Conservation (phyloP, 192 early-diverging fungal genomes). For the Mortierella claussenii region DNA sequence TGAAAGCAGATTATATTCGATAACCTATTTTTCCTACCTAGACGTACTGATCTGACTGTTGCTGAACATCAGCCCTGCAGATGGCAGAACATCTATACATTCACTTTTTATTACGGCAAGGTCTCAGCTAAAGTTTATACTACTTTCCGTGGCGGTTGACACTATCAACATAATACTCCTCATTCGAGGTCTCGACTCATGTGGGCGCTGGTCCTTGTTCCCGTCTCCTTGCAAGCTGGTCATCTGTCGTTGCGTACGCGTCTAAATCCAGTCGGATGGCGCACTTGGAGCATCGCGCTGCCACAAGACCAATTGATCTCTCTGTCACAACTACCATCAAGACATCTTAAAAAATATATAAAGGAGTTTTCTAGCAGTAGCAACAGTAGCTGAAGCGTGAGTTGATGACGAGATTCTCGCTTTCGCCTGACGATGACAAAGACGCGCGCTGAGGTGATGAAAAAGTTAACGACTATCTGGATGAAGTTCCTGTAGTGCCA, state of each 20-base stretch:
- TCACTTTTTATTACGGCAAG: too few species aligned
- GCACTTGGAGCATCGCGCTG: constrained; percentile 27
- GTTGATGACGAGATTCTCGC: too few species aligned
- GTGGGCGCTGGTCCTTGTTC: constrained; percentile 1
- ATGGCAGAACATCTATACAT: too few species aligned
- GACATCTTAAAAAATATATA: too few species aligned
- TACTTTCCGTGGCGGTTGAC: neutral
- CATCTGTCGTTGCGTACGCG: constrained; percentile 22
- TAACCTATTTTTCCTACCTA: too few species aligned
- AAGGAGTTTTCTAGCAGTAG: too few species aligned
- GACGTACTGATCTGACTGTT: too few species aligned
- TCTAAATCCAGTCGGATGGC: constrained; percentile 40
- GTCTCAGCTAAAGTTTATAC: too few species aligned
- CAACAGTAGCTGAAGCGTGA: too few species aligned
- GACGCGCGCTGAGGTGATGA: constrained; percentile 67
- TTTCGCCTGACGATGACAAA: constrained; percentile 70
- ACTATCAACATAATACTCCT: neutral
- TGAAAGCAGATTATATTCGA: too few species aligned
- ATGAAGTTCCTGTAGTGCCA: constrained; percentile 73
- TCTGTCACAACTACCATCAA: constrained; percentile 15
- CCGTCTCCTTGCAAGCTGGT: neutral
- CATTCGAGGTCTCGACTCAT: neutral
- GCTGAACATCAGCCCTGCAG: too few species aligned
- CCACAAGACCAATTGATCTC: constrained; percentile 13
- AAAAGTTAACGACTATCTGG: constrained; percentile 70